Percentiles rank a stretch among this genome's conserved stretches.
phyloP scores from a whole-genome alignment of 116 monocot genomes.

The Iris pallida region DNA sequence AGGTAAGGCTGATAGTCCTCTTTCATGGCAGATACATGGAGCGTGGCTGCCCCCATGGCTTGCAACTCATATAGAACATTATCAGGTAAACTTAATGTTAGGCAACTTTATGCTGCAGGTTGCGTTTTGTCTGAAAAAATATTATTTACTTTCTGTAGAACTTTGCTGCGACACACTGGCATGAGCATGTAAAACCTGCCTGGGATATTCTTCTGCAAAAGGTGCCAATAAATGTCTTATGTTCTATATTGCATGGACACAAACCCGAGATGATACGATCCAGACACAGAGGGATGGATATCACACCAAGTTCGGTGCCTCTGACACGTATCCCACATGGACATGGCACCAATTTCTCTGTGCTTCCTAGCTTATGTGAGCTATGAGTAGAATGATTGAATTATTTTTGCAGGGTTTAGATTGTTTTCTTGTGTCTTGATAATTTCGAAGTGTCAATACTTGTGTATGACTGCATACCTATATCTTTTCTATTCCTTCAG shows the following conservation, averaged over 20 bases:
- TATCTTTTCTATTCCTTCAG: neutral
- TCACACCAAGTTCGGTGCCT: no score
- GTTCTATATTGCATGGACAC: neutral
- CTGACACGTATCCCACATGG: no score
- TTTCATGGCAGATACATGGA: constrained; percentile 51
- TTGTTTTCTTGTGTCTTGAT: neutral
- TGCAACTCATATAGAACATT: constrained; percentile 31
- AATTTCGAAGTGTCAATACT: neutral
- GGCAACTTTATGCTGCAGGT: neutral
- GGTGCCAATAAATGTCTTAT: constrained; percentile 23
- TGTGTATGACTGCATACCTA: no score
- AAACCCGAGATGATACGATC: neutral
- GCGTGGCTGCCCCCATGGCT: constrained; percentile 95
- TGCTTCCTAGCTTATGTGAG: no score
- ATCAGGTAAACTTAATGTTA: constrained; percentile 39
- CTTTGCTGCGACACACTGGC: constrained; percentile 48
- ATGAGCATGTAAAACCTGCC: constrained; percentile 62
- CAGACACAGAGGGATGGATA: no score
- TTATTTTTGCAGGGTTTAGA: neutral
- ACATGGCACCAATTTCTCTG: neutral
- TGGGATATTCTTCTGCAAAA: constrained; percentile 41
- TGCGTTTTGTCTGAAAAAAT: neutral
- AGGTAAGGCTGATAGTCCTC: constrained; percentile 29
- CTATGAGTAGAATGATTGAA: neutral
- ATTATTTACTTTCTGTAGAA: constrained; percentile 30